Base-by-base conservation (phyloP, 2,329 filamentous ascomycete genomes). In the Colletotrichum nymphaeae region DNA sequence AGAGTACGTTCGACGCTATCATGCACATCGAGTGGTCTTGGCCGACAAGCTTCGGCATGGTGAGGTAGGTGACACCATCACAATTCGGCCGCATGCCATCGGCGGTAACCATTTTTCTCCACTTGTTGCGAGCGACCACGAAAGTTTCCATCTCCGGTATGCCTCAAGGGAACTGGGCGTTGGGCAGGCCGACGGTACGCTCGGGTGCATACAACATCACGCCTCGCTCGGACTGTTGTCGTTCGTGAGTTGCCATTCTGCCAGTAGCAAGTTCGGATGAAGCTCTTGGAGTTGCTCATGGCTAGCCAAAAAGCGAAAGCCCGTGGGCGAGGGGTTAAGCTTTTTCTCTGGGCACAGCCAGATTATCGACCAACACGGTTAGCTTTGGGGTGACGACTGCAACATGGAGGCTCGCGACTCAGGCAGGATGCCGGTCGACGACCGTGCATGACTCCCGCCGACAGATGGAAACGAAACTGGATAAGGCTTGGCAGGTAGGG, bases 211-310 rank as follows among this genome's bases (percentile, higher is more conserved):
- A 2, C 3, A 8, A n/a, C 8, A 16, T 9, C 24, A 3, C 7
- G 16, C 35, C 59, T 42, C 32, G 67, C 67, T 60, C 67, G 67
- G 67, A 49, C 70, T 46, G 6, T 28, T 56, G 55, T 30, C 46
- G 53, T 73, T 52, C 46, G 28, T 32, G 11, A 19, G 59, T 37
- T 35, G 53, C 49, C 52, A 14, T 16, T 49, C 16, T 70, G 53
- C 67, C 70, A 65, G n/a, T 52, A 24, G 30, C 26, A 73, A 73
- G 32, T 62, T 73, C 60, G 55, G 70, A 70, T 28, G 67, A 66
- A 62, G 56, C 67, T 42, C 22, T 49, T 28, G 46, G 46, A 53
- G 24, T 22, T 37, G n/a, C 19, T 26, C 52, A 8, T 14, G 19
- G 12, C 28, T 46, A 12, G 1, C 58, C 22, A 42, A 3, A 24